phyloP scores from a whole-genome alignment of 108 stramenopile species.

The Nitzschia palea region DNA sequence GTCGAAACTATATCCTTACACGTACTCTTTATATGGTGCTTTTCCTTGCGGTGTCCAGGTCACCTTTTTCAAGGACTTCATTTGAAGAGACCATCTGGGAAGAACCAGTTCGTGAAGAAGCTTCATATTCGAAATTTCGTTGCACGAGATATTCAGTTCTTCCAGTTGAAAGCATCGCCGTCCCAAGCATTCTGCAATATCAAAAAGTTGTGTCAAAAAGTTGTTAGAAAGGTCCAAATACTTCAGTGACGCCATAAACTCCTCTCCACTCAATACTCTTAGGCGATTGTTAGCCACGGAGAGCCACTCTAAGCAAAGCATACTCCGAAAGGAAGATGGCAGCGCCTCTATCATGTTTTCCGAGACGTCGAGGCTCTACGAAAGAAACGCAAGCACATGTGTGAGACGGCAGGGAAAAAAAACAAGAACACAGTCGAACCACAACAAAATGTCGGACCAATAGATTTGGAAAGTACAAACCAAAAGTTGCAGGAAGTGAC shows the following conservation, averaged over 20 bases:
- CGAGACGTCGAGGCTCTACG: slow-evolving; percentile 22
- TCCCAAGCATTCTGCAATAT: not conserved
- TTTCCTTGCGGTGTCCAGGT: slow-evolving; percentile 1
- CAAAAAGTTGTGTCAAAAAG: not conserved
- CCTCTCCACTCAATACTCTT: not conserved
- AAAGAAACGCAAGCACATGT: not conserved
- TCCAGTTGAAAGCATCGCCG: slow-evolving; percentile 13
- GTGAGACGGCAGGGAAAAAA: not conserved
- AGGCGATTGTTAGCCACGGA: slow-evolving; percentile 4
- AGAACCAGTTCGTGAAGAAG: not conserved
- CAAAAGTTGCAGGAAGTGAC: slow-evolving; percentile 25
- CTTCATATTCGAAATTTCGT: not conserved
- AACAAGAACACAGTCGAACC: not conserved
- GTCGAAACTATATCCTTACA: too few species aligned
- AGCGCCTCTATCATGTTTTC: slow-evolving; percentile 9
- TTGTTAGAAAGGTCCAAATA: slow-evolving; percentile 20
- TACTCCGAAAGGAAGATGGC: slow-evolving; percentile 21
- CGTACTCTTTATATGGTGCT: too few species aligned
- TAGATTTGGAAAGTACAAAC: slow-evolving; percentile 39
- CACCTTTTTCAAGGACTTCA: slow-evolving; percentile 5
- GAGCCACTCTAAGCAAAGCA: slow-evolving; percentile 4
- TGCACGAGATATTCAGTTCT: slow-evolving; percentile 4
- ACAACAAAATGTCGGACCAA: slow-evolving; percentile 14
- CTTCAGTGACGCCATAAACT: slow-evolving; percentile 3
- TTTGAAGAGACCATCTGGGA: not conserved